phyloP scores from a whole-genome alignment of 306 rosid species.

The Prunus armeniaca region DNA sequence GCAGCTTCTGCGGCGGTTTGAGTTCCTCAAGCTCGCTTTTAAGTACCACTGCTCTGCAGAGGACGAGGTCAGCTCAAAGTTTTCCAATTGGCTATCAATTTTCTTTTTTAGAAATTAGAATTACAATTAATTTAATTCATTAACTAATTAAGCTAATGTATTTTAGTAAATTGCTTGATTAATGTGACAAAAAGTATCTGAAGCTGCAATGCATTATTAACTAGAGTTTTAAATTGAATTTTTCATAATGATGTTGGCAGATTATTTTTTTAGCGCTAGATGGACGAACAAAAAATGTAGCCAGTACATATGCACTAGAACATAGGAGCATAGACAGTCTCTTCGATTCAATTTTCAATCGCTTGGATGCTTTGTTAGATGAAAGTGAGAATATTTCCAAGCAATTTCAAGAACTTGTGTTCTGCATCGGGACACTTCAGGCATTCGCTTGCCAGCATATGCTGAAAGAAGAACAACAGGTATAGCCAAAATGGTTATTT shows the following conservation, averaged over 20 bases:
- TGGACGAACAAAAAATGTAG: conserved; percentile 61
- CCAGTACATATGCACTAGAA: conserved; percentile 68
- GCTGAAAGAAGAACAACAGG: conserved; percentile 97
- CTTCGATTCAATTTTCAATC: conserved; percentile 53
- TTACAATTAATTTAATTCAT: background rate
- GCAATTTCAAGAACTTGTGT: conserved; percentile 69
- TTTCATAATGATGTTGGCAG: conserved; percentile 37
- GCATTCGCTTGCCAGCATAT: conserved; percentile 61
- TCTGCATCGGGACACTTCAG: conserved; percentile 61
- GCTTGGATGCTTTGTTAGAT: conserved; percentile 47
- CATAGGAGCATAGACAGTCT: conserved; percentile 56
- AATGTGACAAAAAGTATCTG: background rate
- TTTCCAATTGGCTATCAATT: background rate
- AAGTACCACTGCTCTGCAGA: conserved; percentile 77
- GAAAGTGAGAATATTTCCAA: conserved; percentile 35
- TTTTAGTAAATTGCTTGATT: background rate
- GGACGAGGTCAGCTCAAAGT: conserved; percentile 53
- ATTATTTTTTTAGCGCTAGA: conserved; percentile 74
- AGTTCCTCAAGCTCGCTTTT: conserved; percentile 61
- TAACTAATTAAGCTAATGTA: background rate
- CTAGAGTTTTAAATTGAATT: background rate
- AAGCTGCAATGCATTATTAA: background rate
- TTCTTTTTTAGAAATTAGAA: background rate
- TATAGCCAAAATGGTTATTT: background rate
- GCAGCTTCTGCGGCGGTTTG: conserved; percentile 54